Evolutionary conservation across 2,329 filamentous ascomycete species (phyloP).

Genomic region (Aurifilum marmelostoma): DNA sequence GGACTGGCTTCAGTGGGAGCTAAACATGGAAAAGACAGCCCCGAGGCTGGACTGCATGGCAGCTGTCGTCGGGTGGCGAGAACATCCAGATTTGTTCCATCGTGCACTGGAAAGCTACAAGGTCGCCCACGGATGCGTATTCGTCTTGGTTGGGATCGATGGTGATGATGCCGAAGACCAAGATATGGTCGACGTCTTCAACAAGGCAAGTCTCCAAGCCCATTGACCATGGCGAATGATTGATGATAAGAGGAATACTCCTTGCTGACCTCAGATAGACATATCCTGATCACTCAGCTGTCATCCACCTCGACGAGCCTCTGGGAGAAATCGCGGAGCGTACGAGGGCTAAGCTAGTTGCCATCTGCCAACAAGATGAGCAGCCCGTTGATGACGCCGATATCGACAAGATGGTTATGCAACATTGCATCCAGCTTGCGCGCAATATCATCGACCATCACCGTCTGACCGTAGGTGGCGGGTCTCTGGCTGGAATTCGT

Average conservation of each 20-base stretch:
- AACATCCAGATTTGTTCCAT: conserved; percentile 36
- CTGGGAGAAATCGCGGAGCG: conserved; percentile 35
- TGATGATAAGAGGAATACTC: no score
- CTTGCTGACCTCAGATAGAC: conserved; percentile 27
- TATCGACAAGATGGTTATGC: conserved; percentile 20
- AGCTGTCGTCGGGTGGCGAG: conserved; percentile 38
- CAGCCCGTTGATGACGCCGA: conserved; percentile 13
- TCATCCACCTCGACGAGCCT: conserved; percentile 35
- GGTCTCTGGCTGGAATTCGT: conserved; percentile 5
- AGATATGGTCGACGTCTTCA: conserved; percentile 38
- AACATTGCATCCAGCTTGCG: conserved; percentile 19
- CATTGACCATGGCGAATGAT: background rate
- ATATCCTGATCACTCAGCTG: conserved; percentile 32
- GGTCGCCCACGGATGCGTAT: conserved; percentile 31
- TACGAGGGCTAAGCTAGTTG: conserved; percentile 25
- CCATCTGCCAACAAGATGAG: conserved; percentile 12
- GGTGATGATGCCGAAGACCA: conserved; percentile 36
- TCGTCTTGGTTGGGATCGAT: conserved; percentile 37
- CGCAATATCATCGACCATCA: conserved; percentile 17
- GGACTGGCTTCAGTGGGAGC: conserved; percentile 30
- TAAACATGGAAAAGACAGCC: conserved; percentile 12
- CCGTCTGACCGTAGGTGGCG: conserved; percentile 1
- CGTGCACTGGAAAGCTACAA: conserved; percentile 37
- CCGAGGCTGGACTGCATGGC: conserved; percentile 33
- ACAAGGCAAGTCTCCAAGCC: conserved; percentile 16